Evolutionary conservation across 768 basidiomycete species (phyloP).

Genomic region (Mycena belliarum): DNA sequence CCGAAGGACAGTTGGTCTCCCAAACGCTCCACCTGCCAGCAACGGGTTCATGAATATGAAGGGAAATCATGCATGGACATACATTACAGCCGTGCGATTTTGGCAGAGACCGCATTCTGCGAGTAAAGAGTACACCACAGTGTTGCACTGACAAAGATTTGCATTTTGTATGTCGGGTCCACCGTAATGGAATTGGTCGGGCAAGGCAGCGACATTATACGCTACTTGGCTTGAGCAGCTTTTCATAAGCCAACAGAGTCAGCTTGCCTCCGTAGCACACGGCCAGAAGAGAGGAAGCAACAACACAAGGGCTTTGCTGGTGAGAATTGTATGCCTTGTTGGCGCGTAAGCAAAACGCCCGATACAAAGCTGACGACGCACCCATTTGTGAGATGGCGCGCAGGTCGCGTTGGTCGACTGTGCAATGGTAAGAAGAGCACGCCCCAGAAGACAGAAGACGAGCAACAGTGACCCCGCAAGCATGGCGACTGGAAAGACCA

Average conservation of each 20-base stretch:
- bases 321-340: constrained; percentile 46
- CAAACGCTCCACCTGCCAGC: constrained; percentile 23
- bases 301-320: constrained; percentile 39
- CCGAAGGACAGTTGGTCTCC: constrained; percentile 23
- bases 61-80: constrained; percentile 3
- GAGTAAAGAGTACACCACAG: constrained; percentile 43
- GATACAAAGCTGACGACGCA: constrained; percentile 18
- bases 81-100: constrained; percentile 33
- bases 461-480: constrained; percentile 7
- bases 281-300: constrained; percentile 35
- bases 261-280: constrained; percentile 32
- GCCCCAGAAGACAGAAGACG: constrained; percentile 23
- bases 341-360: neutral
- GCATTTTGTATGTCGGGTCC: constrained; percentile 28
- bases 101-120: constrained; percentile 49
- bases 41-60: neutral
- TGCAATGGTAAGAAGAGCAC: constrained; percentile 22
- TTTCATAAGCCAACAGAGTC: neutral
- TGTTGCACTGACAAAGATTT: constrained; percentile 42
- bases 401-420: constrained; percentile 43
- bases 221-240: constrained; percentile 24
- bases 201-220: constrained; percentile 32
- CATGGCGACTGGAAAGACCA: constrained; percentile 4
- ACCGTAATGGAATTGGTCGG: constrained; percentile 25
- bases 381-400: constrained; percentile 44